Evolutionary conservation across 306 rosid genomes (phyloP).

Genomic region (Cucurbita ficifolia): DNA sequence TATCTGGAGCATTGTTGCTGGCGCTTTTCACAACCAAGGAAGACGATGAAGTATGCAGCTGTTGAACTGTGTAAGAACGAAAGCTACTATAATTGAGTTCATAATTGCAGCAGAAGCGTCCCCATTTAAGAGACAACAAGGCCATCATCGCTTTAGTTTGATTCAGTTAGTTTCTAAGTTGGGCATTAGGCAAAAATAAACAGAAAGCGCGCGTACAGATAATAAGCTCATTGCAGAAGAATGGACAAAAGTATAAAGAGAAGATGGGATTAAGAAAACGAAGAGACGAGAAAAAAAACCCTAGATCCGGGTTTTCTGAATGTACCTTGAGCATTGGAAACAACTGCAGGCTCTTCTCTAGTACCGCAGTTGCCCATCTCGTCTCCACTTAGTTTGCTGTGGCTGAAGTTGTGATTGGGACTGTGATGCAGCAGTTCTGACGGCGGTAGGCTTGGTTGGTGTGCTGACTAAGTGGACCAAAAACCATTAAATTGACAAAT

Average conservation of each 20-base stretch:
- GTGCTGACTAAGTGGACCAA: background rate
- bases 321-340: constrained; percentile 85
- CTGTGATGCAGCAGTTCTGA: constrained; percentile 1
- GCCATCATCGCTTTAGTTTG: background rate
- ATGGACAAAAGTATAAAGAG: background rate
- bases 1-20: constrained; percentile 12
- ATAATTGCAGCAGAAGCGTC: background rate
- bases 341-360: constrained; percentile 89
- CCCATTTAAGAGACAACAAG: background rate
- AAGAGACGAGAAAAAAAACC: background rate
- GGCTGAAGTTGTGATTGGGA: constrained; percentile 7
- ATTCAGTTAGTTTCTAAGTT: background rate
- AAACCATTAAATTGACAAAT: background rate
- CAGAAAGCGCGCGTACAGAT: background rate
- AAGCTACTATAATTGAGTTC: background rate
- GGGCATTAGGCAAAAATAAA: background rate
- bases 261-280: background rate
- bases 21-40: constrained; percentile 14
- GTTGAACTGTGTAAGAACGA: constrained; percentile 47
- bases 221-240: background rate
- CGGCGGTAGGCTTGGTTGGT: background rate
- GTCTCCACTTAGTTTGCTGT: background rate
- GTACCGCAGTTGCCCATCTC: constrained; percentile 95
- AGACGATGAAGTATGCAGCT: constrained; percentile 38
- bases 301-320: constrained; percentile 36